Base-by-base conservation (phyloP, 352 stramenopile genomes). In the Globisporangium middletonii region DNA sequence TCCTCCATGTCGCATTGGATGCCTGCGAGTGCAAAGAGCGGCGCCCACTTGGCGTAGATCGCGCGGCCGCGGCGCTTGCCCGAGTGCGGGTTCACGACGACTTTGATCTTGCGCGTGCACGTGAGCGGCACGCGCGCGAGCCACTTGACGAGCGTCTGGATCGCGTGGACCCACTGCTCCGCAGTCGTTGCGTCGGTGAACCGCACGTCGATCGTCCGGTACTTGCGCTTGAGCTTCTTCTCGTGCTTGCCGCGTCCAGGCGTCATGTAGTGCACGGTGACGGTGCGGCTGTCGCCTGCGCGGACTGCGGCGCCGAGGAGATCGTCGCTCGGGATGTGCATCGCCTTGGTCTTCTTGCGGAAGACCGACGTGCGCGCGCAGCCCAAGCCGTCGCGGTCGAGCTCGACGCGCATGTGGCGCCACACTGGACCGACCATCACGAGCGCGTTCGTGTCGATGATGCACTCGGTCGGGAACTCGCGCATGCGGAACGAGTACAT, bases 1-100 rank as follows among this genome's bases (percentile, higher is more conserved):
- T 87, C 80, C 59, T 89, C 79, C 57, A 92, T 79, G 57, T 89
- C 78, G 42, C 82, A 92, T 52, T 85, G 48, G 50, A 92, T 89
- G 42, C 77, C 69, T 4, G 79, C 79, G 13, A 87, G 63, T 51
- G 81, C 70, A 37, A 92, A 69, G 30, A 89, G 63, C 6, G 73
- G 61, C 55, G 66, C 66, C 78, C 79, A 89, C 11, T 77, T 68
- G 41, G 79, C 58, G 72, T 75, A 92, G 41, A 86, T 74, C 65
- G 87, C 68, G 12, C 77, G 75, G 27, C 77, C 82, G 11, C 69
- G 77, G 26, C 79, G 79, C 48, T 70, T 74, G 7, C 79, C 82
- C 1, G 79, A 87, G 65, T 89, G 74, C 9, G 82, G 82, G 67
- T 92, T 92, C 52, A 92, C 77, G 9, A 92, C 77, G 43, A 86